Conservation (phyloP, 257 asterid species). For the Solanum paucissectum region DNA sequence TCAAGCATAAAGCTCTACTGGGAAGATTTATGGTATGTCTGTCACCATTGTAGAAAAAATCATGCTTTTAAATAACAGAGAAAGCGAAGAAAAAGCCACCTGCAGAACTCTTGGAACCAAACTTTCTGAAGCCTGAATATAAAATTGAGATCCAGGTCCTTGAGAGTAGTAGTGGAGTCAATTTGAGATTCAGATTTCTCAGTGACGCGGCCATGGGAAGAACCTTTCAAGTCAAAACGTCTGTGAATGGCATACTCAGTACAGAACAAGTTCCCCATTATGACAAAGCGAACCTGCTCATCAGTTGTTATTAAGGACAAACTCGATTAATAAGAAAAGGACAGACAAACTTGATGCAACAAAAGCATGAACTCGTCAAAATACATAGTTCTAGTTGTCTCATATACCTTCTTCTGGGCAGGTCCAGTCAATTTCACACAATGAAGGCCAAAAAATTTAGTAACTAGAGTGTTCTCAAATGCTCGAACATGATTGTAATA, state of each 20-base stretch:
- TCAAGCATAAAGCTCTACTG: not conserved
- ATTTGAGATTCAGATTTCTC: constrained; percentile 59
- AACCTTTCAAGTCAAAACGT: constrained; percentile 86
- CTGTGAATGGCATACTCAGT: constrained; percentile 62
- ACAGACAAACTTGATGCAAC: not conserved
- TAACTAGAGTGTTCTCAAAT: constrained; percentile 64
- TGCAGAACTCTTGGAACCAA: constrained; percentile 69
- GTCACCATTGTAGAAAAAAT: not conserved
- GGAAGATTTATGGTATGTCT: not conserved
- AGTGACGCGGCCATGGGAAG: constrained; percentile 82
- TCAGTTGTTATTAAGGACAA: not conserved
- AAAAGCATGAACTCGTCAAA: not conserved
- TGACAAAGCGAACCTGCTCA: constrained; percentile 77
- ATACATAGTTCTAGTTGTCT: not conserved
- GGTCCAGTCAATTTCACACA: constrained; percentile 82
- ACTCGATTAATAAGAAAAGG: not conserved
- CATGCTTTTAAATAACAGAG: not conserved
- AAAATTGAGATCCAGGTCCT: constrained; percentile 88
- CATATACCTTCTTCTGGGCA: constrained; percentile 74
- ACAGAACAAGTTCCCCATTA: constrained; percentile 89
- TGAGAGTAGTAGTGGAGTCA: constrained; percentile 74
- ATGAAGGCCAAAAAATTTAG: constrained; percentile 82
- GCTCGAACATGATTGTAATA: constrained; percentile 76
- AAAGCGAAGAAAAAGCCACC: constrained; percentile 23
- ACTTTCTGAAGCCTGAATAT: constrained; percentile 59